These are phyloP conservation scores for Eragrostis nindensis DNA, from an alignment of 176 grass and related monocot genomes.

Conservation along the genomic window DNA sequence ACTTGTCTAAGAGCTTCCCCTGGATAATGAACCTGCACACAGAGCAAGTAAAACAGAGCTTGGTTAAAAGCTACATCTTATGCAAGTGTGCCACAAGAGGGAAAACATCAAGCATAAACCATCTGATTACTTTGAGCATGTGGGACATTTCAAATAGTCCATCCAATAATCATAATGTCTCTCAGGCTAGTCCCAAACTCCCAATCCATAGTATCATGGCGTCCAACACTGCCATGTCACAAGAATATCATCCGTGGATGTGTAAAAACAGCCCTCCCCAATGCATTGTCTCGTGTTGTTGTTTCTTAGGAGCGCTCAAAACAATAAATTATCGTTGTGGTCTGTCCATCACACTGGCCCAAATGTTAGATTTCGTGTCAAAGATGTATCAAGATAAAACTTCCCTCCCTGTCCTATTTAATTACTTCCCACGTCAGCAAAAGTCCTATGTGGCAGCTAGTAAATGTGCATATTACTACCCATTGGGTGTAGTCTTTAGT, in stretches of 20 bases:
- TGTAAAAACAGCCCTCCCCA: no score
- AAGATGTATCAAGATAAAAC: no score
- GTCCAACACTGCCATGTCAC: not conserved
- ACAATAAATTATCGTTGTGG: no score
- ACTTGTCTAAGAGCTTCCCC: slow-evolving; percentile 74
- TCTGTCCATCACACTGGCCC: no score
- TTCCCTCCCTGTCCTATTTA: no score
- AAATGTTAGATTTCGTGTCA: no score
- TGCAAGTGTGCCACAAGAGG: slow-evolving; percentile 3
- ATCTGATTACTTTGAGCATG: slow-evolving; percentile 19
- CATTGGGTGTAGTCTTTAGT: not conserved
- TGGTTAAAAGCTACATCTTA: slow-evolving; percentile 23
- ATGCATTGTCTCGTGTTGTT: no score
- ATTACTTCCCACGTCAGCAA: no score
- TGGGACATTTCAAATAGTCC: not conserved
- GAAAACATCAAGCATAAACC: slow-evolving; percentile 23
- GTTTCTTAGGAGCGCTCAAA: no score
- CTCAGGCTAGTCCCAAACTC: not conserved
- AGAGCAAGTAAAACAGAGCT: slow-evolving; percentile 32
- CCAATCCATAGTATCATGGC: not conserved
- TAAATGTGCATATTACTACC: no score
- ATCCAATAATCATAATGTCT: slow-evolving; percentile 3
- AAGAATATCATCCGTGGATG: not conserved
- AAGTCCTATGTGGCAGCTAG: no score
- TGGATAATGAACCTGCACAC: slow-evolving; percentile 84